A percentile compares a stretch with the other conserved stretches of the same genome.
phyloP scores from a whole-genome alignment of 495 filamentous ascomycete species.

The Penicillium malachiteum region DNA sequence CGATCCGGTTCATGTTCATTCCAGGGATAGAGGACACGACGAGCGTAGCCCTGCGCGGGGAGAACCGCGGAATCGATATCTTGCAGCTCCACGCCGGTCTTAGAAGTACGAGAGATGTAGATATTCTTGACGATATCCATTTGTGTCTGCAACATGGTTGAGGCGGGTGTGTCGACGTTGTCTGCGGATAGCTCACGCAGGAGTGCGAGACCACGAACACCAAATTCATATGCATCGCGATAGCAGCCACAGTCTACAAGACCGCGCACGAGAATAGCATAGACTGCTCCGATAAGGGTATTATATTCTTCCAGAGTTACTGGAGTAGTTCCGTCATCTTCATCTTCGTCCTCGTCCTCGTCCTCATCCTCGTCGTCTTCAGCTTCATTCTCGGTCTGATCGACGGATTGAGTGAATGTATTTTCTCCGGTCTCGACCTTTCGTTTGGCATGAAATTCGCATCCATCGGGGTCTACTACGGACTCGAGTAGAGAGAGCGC shows the following conservation, averaged over 20 bases:
- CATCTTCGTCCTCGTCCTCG: conserved; percentile 31
- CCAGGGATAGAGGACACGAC: conserved; percentile 92
- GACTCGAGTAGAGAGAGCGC: conserved; percentile 84
- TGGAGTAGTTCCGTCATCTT: conserved; percentile 37
- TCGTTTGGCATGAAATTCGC: conserved; percentile 41
- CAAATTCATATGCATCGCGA: conserved; percentile 67
- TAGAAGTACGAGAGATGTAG: conserved; percentile 23
- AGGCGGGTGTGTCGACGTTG: conserved; percentile 11
- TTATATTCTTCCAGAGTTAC: conserved; percentile 44
- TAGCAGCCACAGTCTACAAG: conserved; percentile 68
- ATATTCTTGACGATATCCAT: conserved; percentile 28
- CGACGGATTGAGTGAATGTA: not conserved
- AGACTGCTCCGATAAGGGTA: conserved; percentile 36
- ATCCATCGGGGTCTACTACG: conserved; percentile 57
- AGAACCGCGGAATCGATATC: conserved; percentile 50
- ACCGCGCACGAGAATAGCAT: conserved; percentile 51
- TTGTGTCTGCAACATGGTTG: conserved; percentile 23
- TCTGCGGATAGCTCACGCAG: conserved; percentile 27
- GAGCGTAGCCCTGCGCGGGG: conserved; percentile 72
- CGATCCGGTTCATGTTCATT: conserved; percentile 86
- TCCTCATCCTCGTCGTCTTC: conserved; percentile 26
- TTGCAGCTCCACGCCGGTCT: conserved; percentile 29
- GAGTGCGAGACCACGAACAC: conserved; percentile 40
- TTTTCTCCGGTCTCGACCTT: conserved; percentile 17
- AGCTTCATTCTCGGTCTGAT: conserved; percentile 10